These are phyloP conservation scores for Botryosphaeria dothidea DNA, from an alignment of 2,329 filamentous ascomycete species.

Conservation along the genomic window DNA sequence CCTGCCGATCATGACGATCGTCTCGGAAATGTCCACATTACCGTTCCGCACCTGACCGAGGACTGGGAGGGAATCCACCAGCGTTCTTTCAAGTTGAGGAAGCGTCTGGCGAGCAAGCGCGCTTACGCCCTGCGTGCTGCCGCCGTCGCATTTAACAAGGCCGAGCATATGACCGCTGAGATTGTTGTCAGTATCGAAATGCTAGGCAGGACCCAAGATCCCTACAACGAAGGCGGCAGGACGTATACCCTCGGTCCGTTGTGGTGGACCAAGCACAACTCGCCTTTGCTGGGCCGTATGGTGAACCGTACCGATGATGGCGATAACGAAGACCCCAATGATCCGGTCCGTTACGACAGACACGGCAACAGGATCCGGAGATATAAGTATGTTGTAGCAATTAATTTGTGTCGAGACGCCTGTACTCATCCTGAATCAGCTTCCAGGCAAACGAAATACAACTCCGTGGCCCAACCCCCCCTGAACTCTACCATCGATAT, in stretches of 20 bases:
- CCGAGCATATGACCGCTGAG: conserved; percentile 67
- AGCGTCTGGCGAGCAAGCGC: conserved; percentile 82
- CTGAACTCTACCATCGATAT: conserved; percentile 82
- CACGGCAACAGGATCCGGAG: conserved; percentile 59
- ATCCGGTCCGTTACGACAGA: background rate
- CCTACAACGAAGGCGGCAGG: conserved; percentile 63
- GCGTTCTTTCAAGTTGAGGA: conserved; percentile 71
- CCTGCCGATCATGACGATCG: conserved; percentile 82
- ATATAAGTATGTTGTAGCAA: conserved; percentile 67
- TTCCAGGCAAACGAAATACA: conserved; percentile 95
- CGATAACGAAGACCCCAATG: conserved; percentile 32
- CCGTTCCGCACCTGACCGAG: conserved; percentile 60
- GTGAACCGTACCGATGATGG: conserved; percentile 63
- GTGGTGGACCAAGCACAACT: conserved; percentile 80
- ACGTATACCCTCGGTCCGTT: conserved; percentile 79
- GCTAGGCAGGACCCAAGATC: conserved; percentile 65
- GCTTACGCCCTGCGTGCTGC: conserved; percentile 76
- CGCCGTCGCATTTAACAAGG: conserved; percentile 61
- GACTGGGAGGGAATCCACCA: conserved; percentile 69
- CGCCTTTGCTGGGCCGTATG: conserved; percentile 82
- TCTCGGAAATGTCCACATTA: conserved; percentile 80
- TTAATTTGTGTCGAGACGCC: background rate
- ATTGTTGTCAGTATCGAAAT: conserved; percentile 74
- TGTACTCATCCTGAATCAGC: conserved; percentile 46
- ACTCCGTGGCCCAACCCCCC: conserved; percentile 77